Conservation (phyloP, 163 green algal genomes). For the Coccomyxa subellipsoidea region DNA sequence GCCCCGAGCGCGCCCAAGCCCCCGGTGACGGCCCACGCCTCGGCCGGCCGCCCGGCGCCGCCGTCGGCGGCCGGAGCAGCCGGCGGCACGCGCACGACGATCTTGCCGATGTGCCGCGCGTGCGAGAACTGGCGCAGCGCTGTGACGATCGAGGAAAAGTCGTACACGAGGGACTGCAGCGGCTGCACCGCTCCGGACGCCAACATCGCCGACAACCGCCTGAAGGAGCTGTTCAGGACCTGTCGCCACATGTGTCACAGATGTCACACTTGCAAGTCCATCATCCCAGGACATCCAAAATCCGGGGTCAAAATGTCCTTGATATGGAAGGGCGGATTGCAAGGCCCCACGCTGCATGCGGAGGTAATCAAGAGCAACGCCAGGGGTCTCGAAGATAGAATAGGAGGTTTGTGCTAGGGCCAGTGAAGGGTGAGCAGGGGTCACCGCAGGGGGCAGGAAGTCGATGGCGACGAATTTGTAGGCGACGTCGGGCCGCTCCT, state of each 20-base stretch:
- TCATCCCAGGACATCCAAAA: no score
- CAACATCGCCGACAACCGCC: constrained; percentile 48
- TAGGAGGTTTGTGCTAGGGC: background rate
- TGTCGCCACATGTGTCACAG: background rate
- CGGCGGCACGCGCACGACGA: constrained; percentile 58
- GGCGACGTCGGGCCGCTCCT: constrained; percentile 72
- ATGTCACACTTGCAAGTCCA: no score
- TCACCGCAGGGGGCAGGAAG: constrained; percentile 63
- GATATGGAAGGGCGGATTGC: no score
- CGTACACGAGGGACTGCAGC: constrained; percentile 53
- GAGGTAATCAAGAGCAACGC: no score
- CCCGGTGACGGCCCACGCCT: constrained; percentile 59
- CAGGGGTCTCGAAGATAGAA: no score
- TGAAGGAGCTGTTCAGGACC: constrained; percentile 55
- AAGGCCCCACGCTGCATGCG: no score
- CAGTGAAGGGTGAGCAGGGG: no score
- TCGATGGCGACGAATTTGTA: constrained; percentile 84
- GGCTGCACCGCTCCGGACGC: constrained; percentile 42
- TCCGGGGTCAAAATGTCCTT: no score
- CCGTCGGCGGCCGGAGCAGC: background rate
- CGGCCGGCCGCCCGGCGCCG: background rate
- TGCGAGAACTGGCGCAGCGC: constrained; percentile 83
- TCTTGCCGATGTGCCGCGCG: constrained; percentile 83
- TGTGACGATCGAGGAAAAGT: constrained; percentile 45
- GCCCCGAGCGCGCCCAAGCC: constrained; percentile 76